Evolutionary conservation across 176 grass and related monocot species (phyloP), one percentile per base, ranked within the genome.

Genomic region (Carex pumila): DNA sequence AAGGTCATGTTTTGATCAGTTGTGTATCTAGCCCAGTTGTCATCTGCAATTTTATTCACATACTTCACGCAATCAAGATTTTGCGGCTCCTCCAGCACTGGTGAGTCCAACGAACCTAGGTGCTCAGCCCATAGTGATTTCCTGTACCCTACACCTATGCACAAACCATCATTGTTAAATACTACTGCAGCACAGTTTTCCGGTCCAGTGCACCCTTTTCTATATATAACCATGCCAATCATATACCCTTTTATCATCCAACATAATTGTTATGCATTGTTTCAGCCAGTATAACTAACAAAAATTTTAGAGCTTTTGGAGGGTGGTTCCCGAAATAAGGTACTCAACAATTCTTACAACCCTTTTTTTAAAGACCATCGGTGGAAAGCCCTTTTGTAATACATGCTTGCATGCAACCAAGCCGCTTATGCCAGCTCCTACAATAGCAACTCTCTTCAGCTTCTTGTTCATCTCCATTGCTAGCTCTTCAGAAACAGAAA

Each of bases 101-200:
- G 62, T 18, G 67, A 79, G 34, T 85, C 74, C 54, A 81, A 15
- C 7, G 14, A n/a, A 29, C 83, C 87, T 7, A 89, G 75, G 52
- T 89, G 87, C 77, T 89, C 87, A 39, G 83, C 83, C 87, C 87
- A 85, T 6, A 89, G 74, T 30, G 87, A 89, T 80, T 85, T 89
- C 56, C 87, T 85, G 25, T 85, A 89, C 79, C 87, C 83, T 82
- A 85, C 4, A 89, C 65, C 87, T 89, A 66, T 63, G 47, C 13
- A 67, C n/a, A 83, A 66, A 65, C 12, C 10, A 54, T 49, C 1
- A 53, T 54, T 76, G 47, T 76, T 30, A 76, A 49, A 22, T 1
- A 14, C 12, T 76, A 29, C 45, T 31, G 22, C 13, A 30, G 12
- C 72, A 30, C 5, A 12, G 6, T 14, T 54, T 76, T 55, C 3